Conservation (phyloP, 805 yeast species). For the Yamadazyma laniorum region DNA sequence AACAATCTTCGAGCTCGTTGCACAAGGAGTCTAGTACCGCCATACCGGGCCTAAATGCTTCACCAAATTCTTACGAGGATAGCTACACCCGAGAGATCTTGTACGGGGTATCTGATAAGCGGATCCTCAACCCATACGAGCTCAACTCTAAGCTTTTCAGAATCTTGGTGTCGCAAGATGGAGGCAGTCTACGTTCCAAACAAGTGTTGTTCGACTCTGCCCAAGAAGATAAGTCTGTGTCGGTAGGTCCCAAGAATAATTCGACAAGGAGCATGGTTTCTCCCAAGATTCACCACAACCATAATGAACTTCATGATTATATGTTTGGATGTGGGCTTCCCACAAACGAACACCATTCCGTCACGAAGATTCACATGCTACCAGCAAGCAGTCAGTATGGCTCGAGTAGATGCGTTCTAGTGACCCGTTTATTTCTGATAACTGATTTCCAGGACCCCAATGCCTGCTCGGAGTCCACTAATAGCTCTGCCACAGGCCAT, state of each 20-base stretch:
- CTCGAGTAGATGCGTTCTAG: conserved; percentile 34
- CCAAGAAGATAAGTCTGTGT: conserved; percentile 21
- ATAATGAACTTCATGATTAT: conserved; percentile 46
- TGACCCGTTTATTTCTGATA: conserved; percentile 47
- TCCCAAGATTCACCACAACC: conserved; percentile 37
- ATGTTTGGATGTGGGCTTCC: conserved; percentile 61
- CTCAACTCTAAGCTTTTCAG: conserved; percentile 36
- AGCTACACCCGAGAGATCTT: conserved; percentile 44
- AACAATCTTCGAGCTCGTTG: conserved; percentile 16
- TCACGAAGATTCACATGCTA: conserved; percentile 48
- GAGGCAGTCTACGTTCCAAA: conserved; percentile 44
- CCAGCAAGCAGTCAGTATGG: conserved; percentile 40
- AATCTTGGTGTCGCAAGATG: conserved; percentile 51
- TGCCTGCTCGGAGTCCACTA: background rate
- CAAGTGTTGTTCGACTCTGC: conserved; percentile 49
- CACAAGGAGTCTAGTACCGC: conserved; percentile 6
- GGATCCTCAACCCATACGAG: conserved; percentile 25
- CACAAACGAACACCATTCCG: conserved; percentile 41
- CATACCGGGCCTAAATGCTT: background rate
- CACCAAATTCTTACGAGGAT: conserved; percentile 38
- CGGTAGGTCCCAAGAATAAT: background rate
- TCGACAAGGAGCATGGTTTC: conserved; percentile 18
- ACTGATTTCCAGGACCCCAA: conserved; percentile 18
- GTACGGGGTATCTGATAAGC: conserved; percentile 40
- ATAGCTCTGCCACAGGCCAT: background rate